phyloP scores from a whole-genome alignment of 2,329 filamentous ascomycete species.

The Diaporthe capsici region DNA sequence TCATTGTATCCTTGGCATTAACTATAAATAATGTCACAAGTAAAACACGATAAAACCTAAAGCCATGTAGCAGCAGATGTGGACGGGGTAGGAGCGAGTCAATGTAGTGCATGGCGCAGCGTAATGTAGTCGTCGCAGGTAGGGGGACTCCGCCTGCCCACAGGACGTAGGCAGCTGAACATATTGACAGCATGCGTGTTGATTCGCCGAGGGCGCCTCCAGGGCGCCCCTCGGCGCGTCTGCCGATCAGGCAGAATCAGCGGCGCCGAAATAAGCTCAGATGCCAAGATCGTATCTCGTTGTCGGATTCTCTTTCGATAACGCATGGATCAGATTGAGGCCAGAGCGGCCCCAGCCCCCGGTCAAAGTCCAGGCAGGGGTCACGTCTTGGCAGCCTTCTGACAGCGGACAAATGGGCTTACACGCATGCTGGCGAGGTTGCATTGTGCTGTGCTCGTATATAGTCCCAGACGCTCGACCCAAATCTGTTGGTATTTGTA shows the following conservation, averaged over 20 bases:
- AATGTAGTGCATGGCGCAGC: not conserved
- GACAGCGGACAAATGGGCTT: not conserved
- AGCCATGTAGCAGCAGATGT: not conserved
- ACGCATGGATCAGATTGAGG: not conserved
- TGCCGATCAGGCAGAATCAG: constrained; percentile 8
- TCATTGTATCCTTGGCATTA: not conserved
- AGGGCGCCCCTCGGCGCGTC: not conserved
- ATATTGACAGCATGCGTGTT: not conserved
- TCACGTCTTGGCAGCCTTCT: not conserved
- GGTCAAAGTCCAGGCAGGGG: not conserved
- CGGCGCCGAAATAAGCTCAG: not conserved
- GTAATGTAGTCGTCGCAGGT: not conserved
- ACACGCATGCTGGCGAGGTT: not conserved
- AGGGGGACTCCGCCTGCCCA: not conserved
- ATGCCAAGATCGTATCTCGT: constrained; percentile 5
- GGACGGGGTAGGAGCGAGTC: not conserved
- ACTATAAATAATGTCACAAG: constrained; percentile 1
- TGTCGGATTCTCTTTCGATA: constrained; percentile 17
- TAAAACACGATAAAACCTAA: not conserved
- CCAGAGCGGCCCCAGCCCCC: not conserved
- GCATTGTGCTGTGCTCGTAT: not conserved
- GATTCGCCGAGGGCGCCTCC: not conserved
- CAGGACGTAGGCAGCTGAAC: not conserved
- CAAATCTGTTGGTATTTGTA: not conserved
- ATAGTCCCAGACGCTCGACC: not conserved